Evolutionary conservation across 169 alveolate species (phyloP).

Genomic region (Babesia caballi): DNA sequence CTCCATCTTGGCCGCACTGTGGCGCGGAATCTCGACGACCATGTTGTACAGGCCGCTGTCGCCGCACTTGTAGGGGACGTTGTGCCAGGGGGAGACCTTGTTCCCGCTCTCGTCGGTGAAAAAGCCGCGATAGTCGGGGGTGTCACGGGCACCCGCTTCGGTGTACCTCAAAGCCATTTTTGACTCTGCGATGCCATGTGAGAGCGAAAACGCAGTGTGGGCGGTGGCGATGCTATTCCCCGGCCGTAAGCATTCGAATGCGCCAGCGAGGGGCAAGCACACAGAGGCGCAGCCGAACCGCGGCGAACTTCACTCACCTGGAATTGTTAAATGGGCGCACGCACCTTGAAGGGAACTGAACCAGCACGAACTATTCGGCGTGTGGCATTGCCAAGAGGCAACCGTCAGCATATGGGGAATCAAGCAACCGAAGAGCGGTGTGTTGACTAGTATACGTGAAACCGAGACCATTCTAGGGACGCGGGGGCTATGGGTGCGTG

Average conservation of each 20-base stretch:
- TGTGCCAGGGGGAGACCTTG: slow-evolving; percentile 62
- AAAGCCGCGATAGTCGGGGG: slow-evolving; percentile 26
- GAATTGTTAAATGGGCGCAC: neutral
- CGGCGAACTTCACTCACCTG: slow-evolving; percentile 1
- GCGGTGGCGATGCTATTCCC: no score
- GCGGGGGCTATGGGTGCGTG: no score
- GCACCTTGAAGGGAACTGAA: neutral
- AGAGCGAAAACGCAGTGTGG: neutral
- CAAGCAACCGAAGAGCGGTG: slow-evolving; percentile 19
- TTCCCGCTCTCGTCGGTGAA: slow-evolving; percentile 44
- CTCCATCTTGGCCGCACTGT: slow-evolving; percentile 73
- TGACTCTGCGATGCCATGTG: neutral
- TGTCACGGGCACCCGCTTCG: slow-evolving; percentile 46
- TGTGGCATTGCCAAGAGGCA: neutral
- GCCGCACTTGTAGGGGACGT: slow-evolving; percentile 31
- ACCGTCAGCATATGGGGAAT: slow-evolving; percentile 29
- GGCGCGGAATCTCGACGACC: slow-evolving; percentile 76
- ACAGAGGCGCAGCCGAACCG: neutral
- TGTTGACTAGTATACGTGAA: neutral
- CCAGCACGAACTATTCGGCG: neutral
- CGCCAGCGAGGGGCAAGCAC: no score
- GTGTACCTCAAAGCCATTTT: neutral
- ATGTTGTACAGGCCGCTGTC: slow-evolving; percentile 45
- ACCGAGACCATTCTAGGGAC: slow-evolving; percentile 8
- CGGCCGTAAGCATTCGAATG: no score